A percentile compares a stretch with the other conserved stretches of the same genome.
phyloP scores from a whole-genome alignment of 2,329 filamentous ascomycete genomes.

The Conoideocrella luteorostrata region DNA sequence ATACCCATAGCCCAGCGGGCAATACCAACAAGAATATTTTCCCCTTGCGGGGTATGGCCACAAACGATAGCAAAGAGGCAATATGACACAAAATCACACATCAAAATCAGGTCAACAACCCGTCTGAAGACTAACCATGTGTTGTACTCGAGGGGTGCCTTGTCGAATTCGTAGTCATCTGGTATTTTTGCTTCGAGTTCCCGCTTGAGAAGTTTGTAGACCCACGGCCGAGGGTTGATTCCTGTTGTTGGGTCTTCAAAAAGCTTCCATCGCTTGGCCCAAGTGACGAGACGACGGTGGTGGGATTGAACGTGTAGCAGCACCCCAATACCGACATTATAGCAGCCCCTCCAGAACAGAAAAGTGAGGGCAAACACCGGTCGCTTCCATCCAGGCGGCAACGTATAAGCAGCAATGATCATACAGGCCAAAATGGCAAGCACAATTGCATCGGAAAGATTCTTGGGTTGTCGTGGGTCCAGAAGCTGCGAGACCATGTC shows the following conservation, averaged over 20 bases:
- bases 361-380: conserved; percentile 79
- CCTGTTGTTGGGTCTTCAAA: conserved; percentile 81
- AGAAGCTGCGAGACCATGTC: conserved; percentile 98
- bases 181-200: conserved; percentile 95
- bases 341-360: conserved; percentile 84
- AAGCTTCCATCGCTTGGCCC: conserved; percentile 78
- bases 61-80: conserved; percentile 92
- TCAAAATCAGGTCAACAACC: conserved; percentile 91
- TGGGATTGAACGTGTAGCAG: conserved; percentile 86
- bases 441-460: conserved; percentile 77
- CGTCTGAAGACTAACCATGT: conserved; percentile 96
- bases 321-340: conserved; percentile 91
- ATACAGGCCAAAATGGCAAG: conserved; percentile 71
- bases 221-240: conserved; percentile 71
- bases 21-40: conserved; percentile 61
- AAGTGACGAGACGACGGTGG: conserved; percentile 75
- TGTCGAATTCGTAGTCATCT: conserved; percentile 86
- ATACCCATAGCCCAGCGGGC: conserved; percentile 76
- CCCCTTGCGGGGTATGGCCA: conserved; percentile 65
- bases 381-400: conserved; percentile 64
- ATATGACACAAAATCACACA: conserved; percentile 98
- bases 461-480: conserved; percentile 92
- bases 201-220: conserved; percentile 77
- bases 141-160: conserved; percentile 95
- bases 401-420: conserved; percentile 64